A percentile compares a stretch with the other conserved stretches of the same genome.
phyloP scores from a whole-genome alignment of 805 yeast genomes.

The Hanseniaspora valbyensis region DNA sequence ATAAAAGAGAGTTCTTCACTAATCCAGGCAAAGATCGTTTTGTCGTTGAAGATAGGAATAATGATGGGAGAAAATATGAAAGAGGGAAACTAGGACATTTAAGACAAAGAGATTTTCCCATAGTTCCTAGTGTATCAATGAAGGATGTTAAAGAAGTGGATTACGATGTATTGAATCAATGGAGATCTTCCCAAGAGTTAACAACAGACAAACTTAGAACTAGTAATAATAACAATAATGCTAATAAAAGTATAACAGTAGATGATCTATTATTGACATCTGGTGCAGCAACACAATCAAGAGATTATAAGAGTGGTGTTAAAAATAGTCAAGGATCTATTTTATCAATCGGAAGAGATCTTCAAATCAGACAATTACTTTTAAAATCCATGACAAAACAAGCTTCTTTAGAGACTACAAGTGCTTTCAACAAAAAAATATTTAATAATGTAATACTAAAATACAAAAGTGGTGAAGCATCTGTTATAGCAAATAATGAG shows the following conservation, averaged over 20 bases:
- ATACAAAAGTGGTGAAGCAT: conserved; percentile 15
- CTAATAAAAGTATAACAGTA: not conserved
- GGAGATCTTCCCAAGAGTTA: conserved; percentile 4
- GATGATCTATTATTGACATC: conserved; percentile 2
- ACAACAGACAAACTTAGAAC: not conserved
- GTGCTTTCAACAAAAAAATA: not conserved
- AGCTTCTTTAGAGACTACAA: not conserved
- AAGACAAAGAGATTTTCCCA: conserved; percentile 11
- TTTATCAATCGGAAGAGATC: conserved; percentile 9
- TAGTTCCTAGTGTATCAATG: conserved; percentile 12
- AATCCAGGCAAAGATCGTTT: conserved; percentile 12
- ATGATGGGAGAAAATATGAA: not conserved
- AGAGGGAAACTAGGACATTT: conserved; percentile 9
- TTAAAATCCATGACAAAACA: not conserved
- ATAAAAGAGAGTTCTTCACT: conserved; percentile 3
- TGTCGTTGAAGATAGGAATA: not conserved
- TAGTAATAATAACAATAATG: not conserved
- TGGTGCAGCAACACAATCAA: conserved; percentile 2
- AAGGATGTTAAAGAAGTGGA: conserved; percentile 11
- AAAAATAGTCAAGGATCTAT: conserved; percentile 2
- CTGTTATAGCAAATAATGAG: conserved; percentile 17
- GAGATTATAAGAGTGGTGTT: not conserved
- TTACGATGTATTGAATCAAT: conserved; percentile 7
- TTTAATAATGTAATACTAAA: conserved; percentile 17
- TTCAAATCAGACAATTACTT: conserved; percentile 3